Conservation (phyloP, 1,139 yeast species). For the Geotrichum klebahnii region DNA sequence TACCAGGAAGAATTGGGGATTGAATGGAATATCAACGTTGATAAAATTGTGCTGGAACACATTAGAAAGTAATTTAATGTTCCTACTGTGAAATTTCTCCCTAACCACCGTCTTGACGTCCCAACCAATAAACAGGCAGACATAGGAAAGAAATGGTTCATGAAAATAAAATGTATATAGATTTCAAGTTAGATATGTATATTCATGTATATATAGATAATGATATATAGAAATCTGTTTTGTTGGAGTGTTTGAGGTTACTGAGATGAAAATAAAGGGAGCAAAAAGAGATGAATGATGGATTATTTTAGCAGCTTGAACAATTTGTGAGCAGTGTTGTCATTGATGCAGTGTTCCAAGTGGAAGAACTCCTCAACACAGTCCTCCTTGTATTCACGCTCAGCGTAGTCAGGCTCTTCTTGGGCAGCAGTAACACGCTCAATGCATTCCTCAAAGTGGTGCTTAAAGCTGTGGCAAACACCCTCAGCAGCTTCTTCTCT, state of each 20-base stretch:
- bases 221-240: too few species aligned
- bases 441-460: slow-evolving; percentile 90
- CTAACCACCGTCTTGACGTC: too few species aligned
- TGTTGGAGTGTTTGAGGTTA: too few species aligned
- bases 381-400: slow-evolving; percentile 82
- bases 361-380: slow-evolving; percentile 98
- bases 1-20: slow-evolving; percentile 14
- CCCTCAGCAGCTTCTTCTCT: slow-evolving; percentile 48
- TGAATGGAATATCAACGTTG: slow-evolving; percentile 9
- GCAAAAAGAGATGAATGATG: too few species aligned
- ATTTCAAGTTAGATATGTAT: too few species aligned
- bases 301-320: slow-evolving; percentile 42
- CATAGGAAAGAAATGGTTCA: too few species aligned
- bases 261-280: too few species aligned
- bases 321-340: slow-evolving; percentile 87
- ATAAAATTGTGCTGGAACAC: background rate
- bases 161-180: too few species aligned
- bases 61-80: too few species aligned
- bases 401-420: slow-evolving; percentile 78
- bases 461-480: slow-evolving; percentile 70
- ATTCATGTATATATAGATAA: too few species aligned
- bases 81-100: too few species aligned
- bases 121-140: too few species aligned
- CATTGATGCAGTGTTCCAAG: slow-evolving; percentile 87
- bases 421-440: slow-evolving; percentile 87